These are phyloP conservation scores for Exobasidium rhododendri DNA, from an alignment of 1,284 basidiomycete genomes.

Conservation along the genomic window DNA sequence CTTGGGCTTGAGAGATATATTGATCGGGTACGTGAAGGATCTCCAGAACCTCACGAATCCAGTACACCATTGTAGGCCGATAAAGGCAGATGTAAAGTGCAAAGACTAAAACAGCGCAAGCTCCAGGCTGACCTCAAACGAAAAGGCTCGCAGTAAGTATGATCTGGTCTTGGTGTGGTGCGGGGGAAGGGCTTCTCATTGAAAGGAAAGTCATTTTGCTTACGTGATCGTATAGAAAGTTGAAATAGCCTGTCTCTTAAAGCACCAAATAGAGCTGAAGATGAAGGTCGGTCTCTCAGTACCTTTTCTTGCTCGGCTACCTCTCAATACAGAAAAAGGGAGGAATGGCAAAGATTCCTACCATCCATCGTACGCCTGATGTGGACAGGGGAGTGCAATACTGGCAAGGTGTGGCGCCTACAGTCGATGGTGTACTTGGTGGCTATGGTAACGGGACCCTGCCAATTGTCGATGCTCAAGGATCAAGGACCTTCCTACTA, in stretches of 20 bases:
- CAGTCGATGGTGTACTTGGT: conserved; percentile 50
- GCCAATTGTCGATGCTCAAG: conserved; percentile 50
- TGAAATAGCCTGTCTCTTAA: too few species aligned
- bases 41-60: background rate
- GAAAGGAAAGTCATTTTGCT: too few species aligned
- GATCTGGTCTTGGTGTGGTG: too few species aligned
- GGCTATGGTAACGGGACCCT: conserved; percentile 48
- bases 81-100: background rate
- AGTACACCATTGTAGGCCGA: conserved; percentile 5
- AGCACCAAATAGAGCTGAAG: too few species aligned
- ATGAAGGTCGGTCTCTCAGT: too few species aligned
- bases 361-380: conserved; percentile 30
- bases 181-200: too few species aligned
- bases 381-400: conserved; percentile 49
- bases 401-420: conserved; percentile 50
- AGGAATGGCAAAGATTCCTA: background rate
- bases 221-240: too few species aligned
- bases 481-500: conserved; percentile 49
- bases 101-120: too few species aligned
- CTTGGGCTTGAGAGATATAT: background rate
- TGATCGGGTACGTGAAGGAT: background rate
- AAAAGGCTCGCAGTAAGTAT: background rate
- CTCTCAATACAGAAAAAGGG: too few species aligned
- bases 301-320: too few species aligned
- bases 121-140: too few species aligned